phyloP scores from a whole-genome alignment of 352 stramenopile genomes.

The Halophytophthora polymorphica region DNA sequence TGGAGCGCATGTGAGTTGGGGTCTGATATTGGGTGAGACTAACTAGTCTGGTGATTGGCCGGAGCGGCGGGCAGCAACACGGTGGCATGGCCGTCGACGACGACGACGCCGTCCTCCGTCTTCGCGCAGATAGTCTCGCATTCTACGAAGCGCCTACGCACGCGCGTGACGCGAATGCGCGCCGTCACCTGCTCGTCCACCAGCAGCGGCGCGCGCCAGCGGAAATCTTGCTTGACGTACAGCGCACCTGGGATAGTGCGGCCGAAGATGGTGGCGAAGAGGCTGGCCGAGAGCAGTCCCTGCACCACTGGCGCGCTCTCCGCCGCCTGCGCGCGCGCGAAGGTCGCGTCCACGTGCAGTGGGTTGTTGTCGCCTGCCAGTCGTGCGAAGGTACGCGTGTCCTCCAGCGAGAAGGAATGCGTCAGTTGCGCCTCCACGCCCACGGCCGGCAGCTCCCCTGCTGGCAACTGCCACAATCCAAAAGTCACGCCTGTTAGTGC shows the following conservation, averaged over 20 bases:
- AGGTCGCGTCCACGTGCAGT: slow-evolving; percentile 62
- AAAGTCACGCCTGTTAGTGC: background rate
- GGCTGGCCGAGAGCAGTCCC: slow-evolving; percentile 72
- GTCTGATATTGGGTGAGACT: no score
- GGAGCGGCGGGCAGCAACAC: slow-evolving; percentile 46
- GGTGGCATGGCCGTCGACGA: slow-evolving; percentile 67
- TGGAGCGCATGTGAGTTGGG: no score
- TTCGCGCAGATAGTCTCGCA: slow-evolving; percentile 69
- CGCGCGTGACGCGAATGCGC: slow-evolving; percentile 54
- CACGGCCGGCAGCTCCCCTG: slow-evolving; percentile 39
- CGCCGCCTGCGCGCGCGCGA: slow-evolving; percentile 22
- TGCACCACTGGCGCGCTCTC: slow-evolving; percentile 59
- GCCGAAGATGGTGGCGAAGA: slow-evolving; percentile 85
- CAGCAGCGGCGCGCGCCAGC: slow-evolving; percentile 60
- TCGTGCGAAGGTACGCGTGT: slow-evolving; percentile 59
- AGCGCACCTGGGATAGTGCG: slow-evolving; percentile 63
- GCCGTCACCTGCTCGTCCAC: slow-evolving; percentile 58
- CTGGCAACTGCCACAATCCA: slow-evolving; percentile 33
- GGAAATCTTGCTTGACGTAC: slow-evolving; percentile 72
- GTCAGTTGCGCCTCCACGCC: slow-evolving; percentile 58
- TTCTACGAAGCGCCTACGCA: slow-evolving; percentile 70
- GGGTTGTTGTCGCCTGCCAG: slow-evolving; percentile 76
- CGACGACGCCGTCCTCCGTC: slow-evolving; percentile 37
- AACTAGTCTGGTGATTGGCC: slow-evolving; percentile 5
- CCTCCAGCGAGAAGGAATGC: slow-evolving; percentile 55